Conservation (phyloP, 139 green algal genomes). For the Zygnema cylindricum region DNA sequence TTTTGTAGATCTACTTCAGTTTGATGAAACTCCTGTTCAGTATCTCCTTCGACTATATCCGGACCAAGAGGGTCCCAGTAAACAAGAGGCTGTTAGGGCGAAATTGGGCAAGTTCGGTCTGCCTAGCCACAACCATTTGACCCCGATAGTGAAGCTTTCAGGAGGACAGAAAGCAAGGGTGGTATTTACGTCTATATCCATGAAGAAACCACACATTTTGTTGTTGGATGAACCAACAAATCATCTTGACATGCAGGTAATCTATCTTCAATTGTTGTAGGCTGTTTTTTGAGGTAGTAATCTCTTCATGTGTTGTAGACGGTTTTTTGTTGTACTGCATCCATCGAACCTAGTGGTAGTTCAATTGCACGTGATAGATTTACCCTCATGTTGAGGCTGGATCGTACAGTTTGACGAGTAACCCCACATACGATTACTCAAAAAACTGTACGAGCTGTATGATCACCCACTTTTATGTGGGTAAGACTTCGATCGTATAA, state of each 20-base stretch:
- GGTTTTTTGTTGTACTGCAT: too few relatives aligned
- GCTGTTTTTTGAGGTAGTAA: too few relatives aligned
- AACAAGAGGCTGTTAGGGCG: constrained; percentile 89
- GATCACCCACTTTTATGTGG: too few relatives aligned
- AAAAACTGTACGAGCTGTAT: too few relatives aligned
- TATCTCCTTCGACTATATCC: constrained; percentile 63
- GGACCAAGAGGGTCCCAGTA: constrained; percentile 66
- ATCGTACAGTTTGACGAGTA: too few relatives aligned
- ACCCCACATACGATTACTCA: too few relatives aligned
- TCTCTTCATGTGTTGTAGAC: too few relatives aligned
- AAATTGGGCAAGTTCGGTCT: constrained; percentile 95
- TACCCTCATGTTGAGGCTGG: too few relatives aligned
- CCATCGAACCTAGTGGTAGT: too few relatives aligned
- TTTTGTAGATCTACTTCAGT: constrained; percentile 95
- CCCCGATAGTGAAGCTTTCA: constrained; percentile 95
- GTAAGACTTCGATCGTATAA: too few relatives aligned
- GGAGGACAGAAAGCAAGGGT: constrained; percentile 95
- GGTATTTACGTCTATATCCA: constrained; percentile 93
- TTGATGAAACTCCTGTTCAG: constrained; percentile 93
- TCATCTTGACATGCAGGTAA: constrained; percentile 93
- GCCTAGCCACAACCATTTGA: constrained; percentile 91
- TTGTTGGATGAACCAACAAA: constrained; percentile 88
- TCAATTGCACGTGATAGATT: too few relatives aligned
- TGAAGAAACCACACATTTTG: constrained; percentile 89
- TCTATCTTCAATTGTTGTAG: too few relatives aligned